Base-by-base conservation (phyloP, 2,329 filamentous ascomycete genomes). In the Byssoonygena ceratinophila region DNA sequence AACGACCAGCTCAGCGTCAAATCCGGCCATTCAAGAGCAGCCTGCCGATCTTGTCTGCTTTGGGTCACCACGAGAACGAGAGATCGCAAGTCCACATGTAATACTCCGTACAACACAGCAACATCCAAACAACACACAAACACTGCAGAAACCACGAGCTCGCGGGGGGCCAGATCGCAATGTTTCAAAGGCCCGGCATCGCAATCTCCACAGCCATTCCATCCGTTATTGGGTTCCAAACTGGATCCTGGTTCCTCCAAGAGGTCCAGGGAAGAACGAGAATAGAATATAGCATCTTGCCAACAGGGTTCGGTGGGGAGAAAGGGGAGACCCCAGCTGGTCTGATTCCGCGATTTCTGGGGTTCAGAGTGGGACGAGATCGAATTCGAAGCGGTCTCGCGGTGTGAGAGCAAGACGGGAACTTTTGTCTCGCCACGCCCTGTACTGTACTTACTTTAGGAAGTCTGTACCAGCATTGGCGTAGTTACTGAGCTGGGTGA, bases 21-120 rank as follows among this genome's bases (percentile, higher is more conserved):
- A 5, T 25, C 25, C 9, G 20, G 22, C 39, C 5, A 40, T n/a
- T 18, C 20, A 41, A 44, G 20, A 20, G 16, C 9, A 7, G 14
- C 4, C 32, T 18, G 46, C 46, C 34, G 46, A 48, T 48, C 46
- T 16, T 48, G 22, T 12, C 46, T 48, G 16, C 3, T 39, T 39
- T 20, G 20, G 34, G 46, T 16, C 14, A 31, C n/a, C 8, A 32
- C 32, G 32, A 18, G 31, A 7, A 41, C n/a, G n/a, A n/a, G n/a
- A n/a, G n/a, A n/a, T n/a, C n/a, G n/a, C n/a, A n/a, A n/a, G n/a
- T n/a, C n/a, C n/a, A n/a, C n/a, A n/a, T n/a, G n/a, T n/a, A n/a
- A n/a, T n/a, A n/a, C n/a, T n/a, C n/a, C n/a, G n/a, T n/a, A n/a
- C n/a, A n/a, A n/a, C n/a, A n/a, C n/a, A n/a, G n/a, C n/a, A n/a